phyloP scores from a whole-genome alignment of 1,139 yeast genomes.

The Pichia sp. region DNA sequence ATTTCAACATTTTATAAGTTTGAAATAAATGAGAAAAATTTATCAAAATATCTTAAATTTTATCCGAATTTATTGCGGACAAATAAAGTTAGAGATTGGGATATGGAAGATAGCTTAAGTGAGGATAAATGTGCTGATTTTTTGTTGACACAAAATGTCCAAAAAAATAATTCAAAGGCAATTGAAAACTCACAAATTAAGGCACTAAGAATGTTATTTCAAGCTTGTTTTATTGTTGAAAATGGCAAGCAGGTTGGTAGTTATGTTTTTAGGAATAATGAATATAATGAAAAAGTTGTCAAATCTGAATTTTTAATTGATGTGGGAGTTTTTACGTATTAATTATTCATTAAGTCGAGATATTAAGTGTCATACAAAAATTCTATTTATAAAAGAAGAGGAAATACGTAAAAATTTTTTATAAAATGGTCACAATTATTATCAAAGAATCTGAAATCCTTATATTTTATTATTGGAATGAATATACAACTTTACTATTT shows the following conservation, averaged over 20 bases:
- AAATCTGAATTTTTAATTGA: conserved; percentile 24
- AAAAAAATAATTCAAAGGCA: conserved; percentile 30
- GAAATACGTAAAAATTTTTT: not conserved
- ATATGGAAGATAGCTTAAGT: conserved; percentile 35
- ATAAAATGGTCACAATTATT: not conserved
- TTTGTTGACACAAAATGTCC: conserved; percentile 51
- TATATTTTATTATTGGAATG: not conserved
- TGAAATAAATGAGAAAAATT: conserved; percentile 21
- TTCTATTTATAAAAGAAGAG: not conserved
- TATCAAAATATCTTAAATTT: conserved; percentile 5
- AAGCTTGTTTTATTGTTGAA: conserved; percentile 32
- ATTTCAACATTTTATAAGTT: conserved; percentile 31
- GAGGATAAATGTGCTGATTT: conserved; percentile 40
- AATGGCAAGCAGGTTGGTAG: conserved; percentile 30
- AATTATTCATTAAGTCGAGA: not conserved
- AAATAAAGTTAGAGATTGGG: conserved; percentile 15
- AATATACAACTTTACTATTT: not conserved
- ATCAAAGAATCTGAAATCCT: not conserved
- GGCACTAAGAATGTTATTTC: conserved; percentile 35
- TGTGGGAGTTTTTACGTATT: conserved; percentile 1
- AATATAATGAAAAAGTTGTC: conserved; percentile 27
- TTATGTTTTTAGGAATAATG: conserved; percentile 30
- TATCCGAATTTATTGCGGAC: conserved; percentile 15
- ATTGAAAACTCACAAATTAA: conserved; percentile 29
- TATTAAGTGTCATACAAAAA: not conserved